Percentiles rank a stretch among this genome's conserved stretches.
Evolutionary conservation across 768 basidiomycete genomes (phyloP).

Genomic region (Pisolithus albus): DNA sequence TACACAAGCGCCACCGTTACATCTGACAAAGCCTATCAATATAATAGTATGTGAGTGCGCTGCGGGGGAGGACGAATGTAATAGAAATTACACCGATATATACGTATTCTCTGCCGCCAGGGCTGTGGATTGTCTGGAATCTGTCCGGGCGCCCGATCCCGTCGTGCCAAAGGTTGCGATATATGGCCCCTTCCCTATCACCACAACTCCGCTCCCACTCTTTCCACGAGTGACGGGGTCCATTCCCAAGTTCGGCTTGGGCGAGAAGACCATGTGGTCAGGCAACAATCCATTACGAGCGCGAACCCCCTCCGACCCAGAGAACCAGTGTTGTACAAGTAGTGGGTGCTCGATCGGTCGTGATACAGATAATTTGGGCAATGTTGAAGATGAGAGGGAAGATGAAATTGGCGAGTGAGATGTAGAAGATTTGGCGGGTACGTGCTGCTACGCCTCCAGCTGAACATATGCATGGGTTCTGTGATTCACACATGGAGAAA

Average conservation of each 20-base stretch:
- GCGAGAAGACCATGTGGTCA: background rate
- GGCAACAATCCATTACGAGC: background rate
- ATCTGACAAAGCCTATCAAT: too few relatives aligned
- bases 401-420: slow-evolving; percentile 32
- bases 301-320: slow-evolving; percentile 1
- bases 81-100: too few relatives aligned
- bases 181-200: background rate
- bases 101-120: too few relatives aligned
- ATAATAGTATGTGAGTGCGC: too few relatives aligned
- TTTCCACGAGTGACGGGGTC: background rate
- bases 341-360: background rate
- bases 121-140: background rate
- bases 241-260: background rate
- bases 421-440: slow-evolving; percentile 28
- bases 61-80: too few relatives aligned
- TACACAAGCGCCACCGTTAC: too few relatives aligned
- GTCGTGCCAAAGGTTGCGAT: background rate
- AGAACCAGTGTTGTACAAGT: slow-evolving; percentile 9
- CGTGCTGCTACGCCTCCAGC: slow-evolving; percentile 17
- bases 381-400: slow-evolving; percentile 32
- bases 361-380: slow-evolving; percentile 24
- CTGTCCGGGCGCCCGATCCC: background rate
- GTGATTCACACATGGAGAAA: background rate
- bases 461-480: background rate
- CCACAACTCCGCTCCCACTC: background rate